phyloP scores from a whole-genome alignment of 2,329 filamentous ascomycete species.

The Thielaviopsis punctulata region DNA sequence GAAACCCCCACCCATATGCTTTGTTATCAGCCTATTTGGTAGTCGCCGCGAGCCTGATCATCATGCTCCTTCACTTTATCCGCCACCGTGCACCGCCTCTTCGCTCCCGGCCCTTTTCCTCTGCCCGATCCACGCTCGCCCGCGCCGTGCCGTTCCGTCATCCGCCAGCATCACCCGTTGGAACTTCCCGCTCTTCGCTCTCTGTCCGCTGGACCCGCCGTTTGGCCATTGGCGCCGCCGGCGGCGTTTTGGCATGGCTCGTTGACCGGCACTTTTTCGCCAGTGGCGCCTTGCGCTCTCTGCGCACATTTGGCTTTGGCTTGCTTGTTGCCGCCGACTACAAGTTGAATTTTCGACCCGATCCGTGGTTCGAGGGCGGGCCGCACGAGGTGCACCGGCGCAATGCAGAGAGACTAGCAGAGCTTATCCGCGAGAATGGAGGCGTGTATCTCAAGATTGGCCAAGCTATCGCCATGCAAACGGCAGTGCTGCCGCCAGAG shows the following conservation, averaged over 20 bases:
- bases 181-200: conserved; percentile 46
- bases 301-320: conserved; percentile 66
- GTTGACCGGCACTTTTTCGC: conserved; percentile 63
- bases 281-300: conserved; percentile 57
- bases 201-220: conserved; percentile 63
- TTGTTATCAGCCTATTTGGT: background rate
- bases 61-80: background rate
- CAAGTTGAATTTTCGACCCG: conserved; percentile 82
- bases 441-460: conserved; percentile 95
- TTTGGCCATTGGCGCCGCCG: conserved; percentile 41
- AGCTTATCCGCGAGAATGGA: conserved; percentile 70
- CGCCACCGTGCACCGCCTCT: background rate
- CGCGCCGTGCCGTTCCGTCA: conserved; percentile 50
- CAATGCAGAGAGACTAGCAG: conserved; percentile 67
- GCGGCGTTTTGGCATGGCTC: conserved; percentile 45
- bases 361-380: conserved; percentile 56
- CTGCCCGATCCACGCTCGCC: background rate
- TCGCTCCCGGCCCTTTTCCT: background rate
- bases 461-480: conserved; percentile 97
- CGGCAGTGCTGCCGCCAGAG: conserved; percentile 77
- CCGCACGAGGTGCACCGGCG: conserved; percentile 66
- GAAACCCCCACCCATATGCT: background rate
- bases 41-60: background rate
- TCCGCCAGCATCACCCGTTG: conserved; percentile 62
- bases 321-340: conserved; percentile 78